Base-by-base conservation (phyloP, 805 yeast species). In the Ogataea glucozyma region DNA sequence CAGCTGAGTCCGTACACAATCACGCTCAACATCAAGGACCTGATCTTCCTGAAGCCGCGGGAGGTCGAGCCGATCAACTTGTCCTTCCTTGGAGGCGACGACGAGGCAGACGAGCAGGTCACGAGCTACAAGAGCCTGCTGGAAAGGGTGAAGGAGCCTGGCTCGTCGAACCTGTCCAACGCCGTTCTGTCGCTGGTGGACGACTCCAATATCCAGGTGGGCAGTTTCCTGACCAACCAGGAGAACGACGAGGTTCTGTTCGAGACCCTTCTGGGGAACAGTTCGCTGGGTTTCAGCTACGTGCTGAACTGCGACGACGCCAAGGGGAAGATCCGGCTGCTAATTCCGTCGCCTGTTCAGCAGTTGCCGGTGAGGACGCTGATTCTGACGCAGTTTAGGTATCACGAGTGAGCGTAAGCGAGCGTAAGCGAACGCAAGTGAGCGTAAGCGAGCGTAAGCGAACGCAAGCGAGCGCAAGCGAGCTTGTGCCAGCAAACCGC, bases 1-100 rank as follows among this genome's bases (percentile, higher is more conserved):
- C 78, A 81, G 4, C 71, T 93, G 40, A 83, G 95, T 14, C 98
- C 99, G 2, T 90, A 82, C 62, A 85, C 95, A 4, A 78, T 88
- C 1, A 88, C 89, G 17, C 80, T 82, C 2, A 88, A 81, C 55
- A 70, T 75, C 43, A 71, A 74, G 12, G 84, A 80, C 43, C 66
- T 87, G 8, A 66, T 73, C 1, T 78, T 88, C 2, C 83, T 79
- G 67, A 76, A 79, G 31, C 87, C 91, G 62, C 51, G 53, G 16
- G 63, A 58, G 41, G 18, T 45, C 7, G 57, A 57, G 26, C 35
- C 29, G 26, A 39, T 49, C 14, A 57, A 52, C 35, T 18, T 54
- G 18, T 51, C 58, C 16, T 61, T 60, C 33, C 41, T 60, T 33
- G 46, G 57, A 33, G 64, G 64, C 12, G 66, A 58, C 34, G 60